Conservation (phyloP, 176 grass and related monocot species). For the Thinopyrum elongatum region DNA sequence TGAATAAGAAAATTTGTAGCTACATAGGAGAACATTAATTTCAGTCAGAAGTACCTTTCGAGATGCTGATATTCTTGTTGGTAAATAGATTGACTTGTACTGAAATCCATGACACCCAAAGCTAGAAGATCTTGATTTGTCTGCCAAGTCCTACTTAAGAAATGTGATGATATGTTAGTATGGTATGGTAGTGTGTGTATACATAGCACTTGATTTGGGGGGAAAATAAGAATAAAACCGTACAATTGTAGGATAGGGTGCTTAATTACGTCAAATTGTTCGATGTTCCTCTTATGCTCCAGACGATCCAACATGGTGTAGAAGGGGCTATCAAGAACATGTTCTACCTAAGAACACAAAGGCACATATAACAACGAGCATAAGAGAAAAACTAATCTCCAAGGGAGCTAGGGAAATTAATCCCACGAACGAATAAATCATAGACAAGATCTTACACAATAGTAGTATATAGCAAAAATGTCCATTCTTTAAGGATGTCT, state of each 20-base stretch:
- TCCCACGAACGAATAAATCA: background rate
- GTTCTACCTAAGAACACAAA: background rate
- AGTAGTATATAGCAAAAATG: background rate
- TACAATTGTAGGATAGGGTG: background rate
- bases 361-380: background rate
- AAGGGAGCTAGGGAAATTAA: background rate
- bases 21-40: background rate
- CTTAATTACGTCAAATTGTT: background rate
- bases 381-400: background rate
- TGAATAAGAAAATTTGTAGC: background rate
- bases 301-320: conserved; percentile 14
- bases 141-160: conserved; percentile 25
- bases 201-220: background rate
- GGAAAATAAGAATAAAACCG: background rate
- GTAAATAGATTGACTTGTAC: conserved; percentile 34
- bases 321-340: conserved; percentile 13
- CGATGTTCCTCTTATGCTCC: conserved; percentile 10
- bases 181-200: background rate
- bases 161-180: background rate
- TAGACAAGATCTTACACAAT: background rate
- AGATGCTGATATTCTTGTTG: conserved; percentile 46
- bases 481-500: background rate
- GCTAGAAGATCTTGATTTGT: conserved; percentile 39
- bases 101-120: conserved; percentile 49
- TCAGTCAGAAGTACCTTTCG: conserved; percentile 25